Percentiles rank a stretch among this genome's conserved stretches.
These are phyloP conservation scores for Gossypium stocksii DNA, from an alignment of 345 rosid species.

Conservation along the genomic window DNA sequence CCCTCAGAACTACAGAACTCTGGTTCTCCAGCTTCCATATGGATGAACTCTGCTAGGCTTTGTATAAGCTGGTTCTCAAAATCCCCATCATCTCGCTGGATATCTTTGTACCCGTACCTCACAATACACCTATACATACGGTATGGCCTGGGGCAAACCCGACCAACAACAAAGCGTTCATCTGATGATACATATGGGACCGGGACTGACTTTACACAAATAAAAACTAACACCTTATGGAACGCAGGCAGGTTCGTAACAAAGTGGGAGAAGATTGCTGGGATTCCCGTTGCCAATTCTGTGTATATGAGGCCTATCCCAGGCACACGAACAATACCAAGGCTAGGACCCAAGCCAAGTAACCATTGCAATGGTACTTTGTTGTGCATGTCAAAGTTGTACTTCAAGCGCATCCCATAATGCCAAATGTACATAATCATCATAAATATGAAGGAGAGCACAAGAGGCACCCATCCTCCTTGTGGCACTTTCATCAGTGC, in stretches of 20 bases:
- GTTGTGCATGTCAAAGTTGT: constrained; percentile 85
- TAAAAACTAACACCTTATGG: constrained; percentile 80
- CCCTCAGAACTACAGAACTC: constrained; percentile 42
- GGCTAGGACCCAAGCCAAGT: constrained; percentile 89
- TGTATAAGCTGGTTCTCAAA: constrained; percentile 79
- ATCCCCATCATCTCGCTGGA: constrained; percentile 66
- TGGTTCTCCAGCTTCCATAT: constrained; percentile 81
- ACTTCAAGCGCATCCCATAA: constrained; percentile 82
- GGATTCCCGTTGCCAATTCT: constrained; percentile 84
- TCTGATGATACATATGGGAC: constrained; percentile 80
- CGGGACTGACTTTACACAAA: constrained; percentile 90
- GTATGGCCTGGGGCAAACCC: constrained; percentile 81
- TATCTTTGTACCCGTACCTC: constrained; percentile 90
- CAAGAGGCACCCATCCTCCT: constrained; percentile 92
- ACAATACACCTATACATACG: constrained; percentile 94
- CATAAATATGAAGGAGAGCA: constrained; percentile 60
- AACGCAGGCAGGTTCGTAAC: constrained; percentile 93
- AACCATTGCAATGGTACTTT: constrained; percentile 88
- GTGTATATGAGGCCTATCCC: constrained; percentile 91
- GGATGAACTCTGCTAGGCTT: constrained; percentile 93
- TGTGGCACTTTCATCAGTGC: constrained; percentile 71
- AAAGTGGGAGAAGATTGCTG: constrained; percentile 90
- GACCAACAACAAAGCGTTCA: constrained; percentile 88
- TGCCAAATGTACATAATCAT: constrained; percentile 86
- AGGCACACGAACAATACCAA: constrained; percentile 93